Evolutionary conservation across 345 rosid genomes (phyloP).

Genomic region (Hypericum perforatum): DNA sequence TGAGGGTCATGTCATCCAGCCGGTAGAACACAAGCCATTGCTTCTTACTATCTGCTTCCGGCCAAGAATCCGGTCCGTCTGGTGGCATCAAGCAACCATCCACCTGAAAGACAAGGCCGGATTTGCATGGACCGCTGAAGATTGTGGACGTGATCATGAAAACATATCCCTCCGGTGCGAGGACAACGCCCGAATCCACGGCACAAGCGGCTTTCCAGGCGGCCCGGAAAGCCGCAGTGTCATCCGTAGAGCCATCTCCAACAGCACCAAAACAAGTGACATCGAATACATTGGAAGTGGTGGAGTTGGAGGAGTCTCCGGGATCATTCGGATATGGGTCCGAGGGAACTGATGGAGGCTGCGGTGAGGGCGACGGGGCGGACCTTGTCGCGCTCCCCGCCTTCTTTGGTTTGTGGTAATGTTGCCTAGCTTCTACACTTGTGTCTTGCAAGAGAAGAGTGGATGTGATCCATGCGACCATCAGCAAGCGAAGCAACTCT

Average conservation of each 20-base stretch:
- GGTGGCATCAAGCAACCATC: slow-evolving; percentile 86
- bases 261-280: slow-evolving; percentile 71
- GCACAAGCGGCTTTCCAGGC: slow-evolving; percentile 95
- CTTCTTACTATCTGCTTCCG: slow-evolving; percentile 49
- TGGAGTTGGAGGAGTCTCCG: slow-evolving; percentile 10
- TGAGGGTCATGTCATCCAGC: too few species aligned
- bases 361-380: too few species aligned
- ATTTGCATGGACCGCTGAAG: slow-evolving; percentile 83
- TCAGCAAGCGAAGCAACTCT: too few species aligned
- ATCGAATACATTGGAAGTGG: slow-evolving; percentile 37
- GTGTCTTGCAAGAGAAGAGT: too few species aligned
- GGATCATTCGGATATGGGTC: slow-evolving; percentile 57
- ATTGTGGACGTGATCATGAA: slow-evolving; percentile 82
- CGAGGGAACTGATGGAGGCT: slow-evolving; percentile 32
- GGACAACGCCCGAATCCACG: slow-evolving; percentile 50
- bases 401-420: too few species aligned
- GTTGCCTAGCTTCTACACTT: too few species aligned
- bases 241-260: slow-evolving; percentile 76
- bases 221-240: slow-evolving; percentile 57
- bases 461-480: too few species aligned
- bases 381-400: too few species aligned
- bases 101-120: slow-evolving; percentile 70
- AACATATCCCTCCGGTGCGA: slow-evolving; percentile 52
- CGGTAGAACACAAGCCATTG: slow-evolving; percentile 94
- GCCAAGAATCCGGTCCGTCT: slow-evolving; percentile 87